Evolutionary conservation across 129 eudicot genomes (phyloP).

Genomic region (Arctium lappa): DNA sequence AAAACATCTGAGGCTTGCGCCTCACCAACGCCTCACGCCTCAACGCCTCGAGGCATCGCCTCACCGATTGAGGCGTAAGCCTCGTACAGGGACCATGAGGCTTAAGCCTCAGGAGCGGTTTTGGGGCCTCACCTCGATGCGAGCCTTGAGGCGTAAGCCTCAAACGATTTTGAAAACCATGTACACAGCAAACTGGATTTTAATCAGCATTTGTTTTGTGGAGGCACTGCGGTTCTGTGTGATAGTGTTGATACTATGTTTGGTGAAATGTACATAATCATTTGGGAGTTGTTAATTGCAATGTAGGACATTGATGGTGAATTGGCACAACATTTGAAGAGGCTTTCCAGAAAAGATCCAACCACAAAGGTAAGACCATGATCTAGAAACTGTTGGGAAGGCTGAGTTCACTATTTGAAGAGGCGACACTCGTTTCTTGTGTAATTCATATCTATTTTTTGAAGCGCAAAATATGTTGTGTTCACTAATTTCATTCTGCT

Average conservation of each 20-base stretch:
- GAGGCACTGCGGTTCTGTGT: neutral
- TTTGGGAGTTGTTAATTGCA: neutral
- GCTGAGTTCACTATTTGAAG: neutral
- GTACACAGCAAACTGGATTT: neutral
- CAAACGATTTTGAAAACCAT: too few species aligned
- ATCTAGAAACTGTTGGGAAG: neutral
- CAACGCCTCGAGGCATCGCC: too few species aligned
- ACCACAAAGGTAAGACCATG: slow-evolving; percentile 70
- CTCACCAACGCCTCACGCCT: too few species aligned
- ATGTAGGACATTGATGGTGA: slow-evolving; percentile 82
- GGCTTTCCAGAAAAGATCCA: slow-evolving; percentile 94
- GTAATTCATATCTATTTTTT: neutral
- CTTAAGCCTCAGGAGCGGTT: too few species aligned
- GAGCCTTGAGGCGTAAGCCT: too few species aligned
- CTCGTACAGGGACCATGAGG: too few species aligned
- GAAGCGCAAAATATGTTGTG: neutral
- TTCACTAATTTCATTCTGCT: neutral
- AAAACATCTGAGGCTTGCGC: too few species aligned
- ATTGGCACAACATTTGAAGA: slow-evolving; percentile 78
- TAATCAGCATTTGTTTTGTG: neutral
- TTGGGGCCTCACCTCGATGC: too few species aligned
- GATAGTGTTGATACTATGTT: neutral
- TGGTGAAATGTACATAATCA: neutral
- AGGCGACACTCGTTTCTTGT: neutral
- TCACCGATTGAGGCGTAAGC: too few species aligned